Base-by-base conservation (phyloP, 306 rosid species). In the Medicago truncatula region DNA sequence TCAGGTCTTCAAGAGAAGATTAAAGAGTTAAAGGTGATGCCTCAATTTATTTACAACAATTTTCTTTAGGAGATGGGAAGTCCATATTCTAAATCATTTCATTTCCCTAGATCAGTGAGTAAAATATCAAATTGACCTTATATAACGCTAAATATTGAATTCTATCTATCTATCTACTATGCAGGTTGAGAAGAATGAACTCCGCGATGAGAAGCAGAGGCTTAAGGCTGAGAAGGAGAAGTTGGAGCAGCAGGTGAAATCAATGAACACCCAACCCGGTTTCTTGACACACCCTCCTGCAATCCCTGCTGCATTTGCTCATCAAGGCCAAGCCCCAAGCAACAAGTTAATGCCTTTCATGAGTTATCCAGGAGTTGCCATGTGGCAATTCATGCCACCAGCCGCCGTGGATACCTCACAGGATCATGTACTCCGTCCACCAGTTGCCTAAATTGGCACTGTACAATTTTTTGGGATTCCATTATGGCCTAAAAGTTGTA, bases 351-450 rank as follows among this genome's bases (percentile, higher is more conserved):
- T 94, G 78, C 98, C 97, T 31, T 87, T 90, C 88, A 78, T 91
- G 31, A 80, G 96, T 50, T 94, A 94, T 78, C 98, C 98, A 0
- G 95, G 97, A 31, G 95, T 94, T 34, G 96, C 95, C 78, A 90
- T 94, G 98, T 94, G 98, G 98, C 98, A 94, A 75, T 94, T 94
- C 84, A 87, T 92, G 98, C 97, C 97, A 6, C 97, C 97, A 2
- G 98, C 98, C 2, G 80, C 97, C 0, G 90, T 92, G 85, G 98
- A 92, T 83, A 94, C 96, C 66, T 94, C 98, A 39, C 96, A 94
- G 90, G 98, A 94, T 86, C 98, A 94, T 54, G 96, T 88, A 5
- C 97, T 88, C 87, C 97, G 98, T 50, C 96, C 98, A 20, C 98
- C 98, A 6, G 98, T 90, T 54, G 98, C 98, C 67, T 94, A 90